Evolutionary conservation across 768 basidiomycete species (phyloP), one percentile per base, ranked within the genome.

Genomic region (Termitomyces heimii): DNA sequence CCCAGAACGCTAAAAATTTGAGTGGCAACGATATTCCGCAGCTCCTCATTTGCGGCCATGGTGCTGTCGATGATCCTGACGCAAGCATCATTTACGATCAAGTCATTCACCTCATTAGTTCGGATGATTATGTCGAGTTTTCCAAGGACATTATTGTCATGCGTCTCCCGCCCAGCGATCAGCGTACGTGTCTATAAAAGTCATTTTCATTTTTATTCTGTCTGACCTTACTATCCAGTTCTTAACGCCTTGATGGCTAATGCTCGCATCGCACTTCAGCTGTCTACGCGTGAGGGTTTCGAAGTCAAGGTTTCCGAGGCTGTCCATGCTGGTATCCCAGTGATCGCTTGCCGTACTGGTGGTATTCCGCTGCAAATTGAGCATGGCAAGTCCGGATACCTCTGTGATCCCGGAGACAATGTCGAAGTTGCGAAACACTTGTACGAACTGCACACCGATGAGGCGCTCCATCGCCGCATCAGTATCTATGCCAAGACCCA

Each of bases 281-380:
- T 98, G 45, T 94, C 92, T 52, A 88, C 89, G 45, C 88, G 94
- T 56, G 95, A 98, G 74, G 95, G 95, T 29, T 98, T 97, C 74
- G 95, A 98, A 68, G 92, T 98, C 73, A 98, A 98, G 71, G 94
- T 95, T 50, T 94, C 92, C 47, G 92, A 96, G 74, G 92, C 91
- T n/a, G 78, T 98, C 53, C 91, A 95, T 71, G 85, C 92, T 31
- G 89, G 89, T 59, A 89, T 89, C 61, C 94, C 94, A 32, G 79
- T 95, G 66, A 82, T 98, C 65, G 91, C 91, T 8, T 86, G 79
- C 52, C 79, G 78, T 56, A 95, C 95, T 4, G 95, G 95, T 57
- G 94, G 94, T 63, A 96, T 98, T 67, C 95, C 95, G 42, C 83
- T 97, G 47, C 95, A 98, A 68, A 82, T 97, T 62, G 83, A 83